Evolutionary conservation across 805 yeast species (phyloP).

Genomic region (Lachancea sp.): DNA sequence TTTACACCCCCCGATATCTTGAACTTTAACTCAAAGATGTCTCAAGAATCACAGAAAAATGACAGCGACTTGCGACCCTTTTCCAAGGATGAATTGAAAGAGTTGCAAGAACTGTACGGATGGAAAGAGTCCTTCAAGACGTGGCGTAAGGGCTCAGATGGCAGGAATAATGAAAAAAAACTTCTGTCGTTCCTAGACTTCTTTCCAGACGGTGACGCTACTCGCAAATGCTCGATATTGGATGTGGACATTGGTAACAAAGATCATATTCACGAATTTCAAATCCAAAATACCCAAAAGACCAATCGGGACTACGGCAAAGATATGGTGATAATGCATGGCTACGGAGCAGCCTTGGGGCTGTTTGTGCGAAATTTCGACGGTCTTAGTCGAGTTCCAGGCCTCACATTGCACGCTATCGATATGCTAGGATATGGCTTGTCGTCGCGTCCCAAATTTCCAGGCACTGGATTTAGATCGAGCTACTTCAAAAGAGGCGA

Average conservation of each 20-base stretch:
- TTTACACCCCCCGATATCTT: too few relatives aligned
- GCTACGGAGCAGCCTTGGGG: constrained; percentile 93
- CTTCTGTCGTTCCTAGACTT: constrained; percentile 55
- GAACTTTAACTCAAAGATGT: not conserved
- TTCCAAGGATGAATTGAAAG: not conserved
- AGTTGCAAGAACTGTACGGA: constrained; percentile 11
- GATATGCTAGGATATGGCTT: constrained; percentile 90
- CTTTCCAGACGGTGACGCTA: constrained; percentile 47
- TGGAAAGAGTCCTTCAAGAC: constrained; percentile 36
- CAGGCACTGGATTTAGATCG: constrained; percentile 48
- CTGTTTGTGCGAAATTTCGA: constrained; percentile 73
- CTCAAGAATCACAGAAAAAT: not conserved
- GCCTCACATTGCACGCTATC: constrained; percentile 73
- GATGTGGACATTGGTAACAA: constrained; percentile 49
- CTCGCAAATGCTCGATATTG: constrained; percentile 40
- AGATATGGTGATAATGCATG: constrained; percentile 76
- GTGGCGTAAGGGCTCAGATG: constrained; percentile 36
- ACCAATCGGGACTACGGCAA: constrained; percentile 52
- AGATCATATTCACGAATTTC: constrained; percentile 65
- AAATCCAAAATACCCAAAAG: constrained; percentile 56
- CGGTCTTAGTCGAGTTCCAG: constrained; percentile 37
- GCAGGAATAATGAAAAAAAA: constrained; percentile 38
- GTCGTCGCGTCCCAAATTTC: constrained; percentile 72
- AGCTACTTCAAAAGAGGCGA: constrained; percentile 47
- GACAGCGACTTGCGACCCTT: not conserved